Conservation (phyloP, 768 basidiomycete genomes). For the Scleroderma citrinum region DNA sequence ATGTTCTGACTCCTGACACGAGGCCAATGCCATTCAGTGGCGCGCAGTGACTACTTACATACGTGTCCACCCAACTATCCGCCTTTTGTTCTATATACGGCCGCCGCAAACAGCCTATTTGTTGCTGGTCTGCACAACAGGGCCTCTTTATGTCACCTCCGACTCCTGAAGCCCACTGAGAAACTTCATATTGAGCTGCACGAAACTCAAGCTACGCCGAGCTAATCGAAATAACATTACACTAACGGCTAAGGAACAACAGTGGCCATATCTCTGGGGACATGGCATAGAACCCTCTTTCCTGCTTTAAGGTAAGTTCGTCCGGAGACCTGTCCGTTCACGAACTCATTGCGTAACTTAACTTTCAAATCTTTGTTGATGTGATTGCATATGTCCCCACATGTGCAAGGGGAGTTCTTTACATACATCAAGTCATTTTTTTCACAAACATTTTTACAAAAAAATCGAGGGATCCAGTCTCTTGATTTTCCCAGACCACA, state of each 20-base stretch:
- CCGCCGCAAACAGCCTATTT: too few relatives aligned
- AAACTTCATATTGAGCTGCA: too few relatives aligned
- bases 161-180: too few relatives aligned
- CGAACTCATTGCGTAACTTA: too few relatives aligned
- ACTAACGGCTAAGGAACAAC: too few relatives aligned
- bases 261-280: neutral
- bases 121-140: neutral
- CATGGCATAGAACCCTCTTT: too few relatives aligned
- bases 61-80: too few relatives aligned
- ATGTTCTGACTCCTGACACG: neutral
- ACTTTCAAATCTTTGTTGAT: neutral
- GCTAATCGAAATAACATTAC: too few relatives aligned
- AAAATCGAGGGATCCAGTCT: constrained; percentile 39
- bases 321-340: neutral
- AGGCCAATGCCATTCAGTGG: neutral
- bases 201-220: neutral
- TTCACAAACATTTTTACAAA: constrained; percentile 15
- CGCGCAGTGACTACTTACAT: neutral
- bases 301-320: neutral
- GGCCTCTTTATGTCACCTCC: neutral
- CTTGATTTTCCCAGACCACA: constrained; percentile 48
- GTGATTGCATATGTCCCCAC: neutral
- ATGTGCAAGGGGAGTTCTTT: neutral
- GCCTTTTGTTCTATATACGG: neutral
- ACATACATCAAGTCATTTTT: neutral